Evolutionary conservation across 345 rosid species (phyloP), one percentile per base, ranked within the genome.

Genomic region (Xanthoceras sorbifolium): DNA sequence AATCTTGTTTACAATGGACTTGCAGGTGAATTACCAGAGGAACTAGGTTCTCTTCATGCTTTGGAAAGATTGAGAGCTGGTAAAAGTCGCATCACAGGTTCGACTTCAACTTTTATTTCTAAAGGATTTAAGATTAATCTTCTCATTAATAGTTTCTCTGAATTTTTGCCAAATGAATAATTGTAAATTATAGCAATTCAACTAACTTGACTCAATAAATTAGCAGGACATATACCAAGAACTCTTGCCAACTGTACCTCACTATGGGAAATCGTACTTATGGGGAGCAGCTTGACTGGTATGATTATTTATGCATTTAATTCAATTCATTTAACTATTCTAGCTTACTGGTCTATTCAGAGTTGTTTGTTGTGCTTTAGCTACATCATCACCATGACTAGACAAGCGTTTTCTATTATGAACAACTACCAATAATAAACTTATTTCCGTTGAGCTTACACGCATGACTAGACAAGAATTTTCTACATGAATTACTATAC

Each of bases 171-270:
- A 9, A 2, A 48, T 15, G 20, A 3, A 48, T 15, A 17, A 3
- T 15, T 3, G 52, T 48, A 48, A 48, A 18, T 46, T 14, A 40
- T 40, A 48, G 52, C 52, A 14, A 48, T 48, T 48, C 52, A 15
- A 48, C 52, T 48, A 48, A 15, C 20, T 48, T 3, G 20, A 3
- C 18, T 48, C 18, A 14, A 48, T 48, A 48, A 48, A 48, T 48
- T 14, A 48, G 20, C 72, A 36, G 71, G 78, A 60, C 48, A 7
- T 12, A 79, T 79, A 12, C 74, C 82, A 10, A 63, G 46, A 29
- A 74, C 57, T 67, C 25, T 79, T 36, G 71, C 52, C 18, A 48
- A 40, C 8, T 40, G 44, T 40, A 40, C 44, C 44, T 40, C 20
- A 15, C 20, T 48, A 48, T 48, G 6, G 18, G 52, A 40, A 48